Evolutionary conservation across 768 basidiomycete species (phyloP).

Genomic region (Auricularia sp.): DNA sequence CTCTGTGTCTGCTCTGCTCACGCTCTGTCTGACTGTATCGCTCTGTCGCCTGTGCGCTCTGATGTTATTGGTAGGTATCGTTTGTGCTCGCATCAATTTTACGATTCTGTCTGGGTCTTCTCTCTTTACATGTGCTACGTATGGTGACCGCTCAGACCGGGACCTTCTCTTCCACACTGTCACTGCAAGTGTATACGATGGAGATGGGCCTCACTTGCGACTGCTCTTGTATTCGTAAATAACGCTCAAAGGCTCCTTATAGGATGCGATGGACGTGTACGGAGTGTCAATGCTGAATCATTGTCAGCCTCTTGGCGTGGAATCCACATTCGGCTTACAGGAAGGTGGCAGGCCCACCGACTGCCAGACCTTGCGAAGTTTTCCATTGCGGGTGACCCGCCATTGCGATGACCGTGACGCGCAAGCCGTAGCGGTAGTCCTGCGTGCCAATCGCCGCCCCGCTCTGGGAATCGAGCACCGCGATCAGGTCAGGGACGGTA

Average conservation of each 20-base stretch:
- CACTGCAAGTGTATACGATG: no score
- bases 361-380: constrained; percentile 36
- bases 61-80: no score
- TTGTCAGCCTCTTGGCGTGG: background rate
- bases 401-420: constrained; percentile 41
- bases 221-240: constrained; percentile 29
- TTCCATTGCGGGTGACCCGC: constrained; percentile 47
- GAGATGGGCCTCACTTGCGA: no score
- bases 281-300: constrained; percentile 19
- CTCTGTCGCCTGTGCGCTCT: no score
- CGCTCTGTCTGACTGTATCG: no score
- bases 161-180: no score
- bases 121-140: no score
- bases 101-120: no score
- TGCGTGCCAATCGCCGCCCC: constrained; percentile 54
- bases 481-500: constrained; percentile 56
- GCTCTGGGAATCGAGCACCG: constrained; percentile 51
- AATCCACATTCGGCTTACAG: constrained; percentile 24
- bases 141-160: no score
- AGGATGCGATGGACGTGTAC: constrained; percentile 31
- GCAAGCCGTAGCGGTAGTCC: constrained; percentile 49
- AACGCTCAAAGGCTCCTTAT: constrained; percentile 33
- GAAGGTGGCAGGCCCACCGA: constrained; percentile 45
- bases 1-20: no score
- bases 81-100: no score